Percentiles rank a stretch among this genome's conserved stretches.
Evolutionary conservation across 2,329 filamentous ascomycete species (phyloP).

Genomic region (Beauveria rudraprayagi): DNA sequence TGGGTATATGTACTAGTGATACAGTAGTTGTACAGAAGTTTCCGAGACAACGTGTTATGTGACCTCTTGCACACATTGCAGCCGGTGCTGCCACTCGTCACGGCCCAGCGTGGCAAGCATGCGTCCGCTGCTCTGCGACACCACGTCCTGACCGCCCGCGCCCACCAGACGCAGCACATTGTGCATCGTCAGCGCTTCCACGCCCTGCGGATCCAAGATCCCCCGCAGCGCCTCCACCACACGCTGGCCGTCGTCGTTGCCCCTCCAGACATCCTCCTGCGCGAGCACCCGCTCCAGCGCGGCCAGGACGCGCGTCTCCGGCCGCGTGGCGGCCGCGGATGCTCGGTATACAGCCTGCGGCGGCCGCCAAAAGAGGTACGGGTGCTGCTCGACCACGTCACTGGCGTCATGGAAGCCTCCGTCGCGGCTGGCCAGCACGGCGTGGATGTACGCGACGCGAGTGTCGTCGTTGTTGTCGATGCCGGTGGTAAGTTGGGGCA

Average conservation of each 20-base stretch:
- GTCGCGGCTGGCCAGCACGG: constrained; percentile 18
- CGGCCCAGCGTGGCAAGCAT: constrained; percentile 28
- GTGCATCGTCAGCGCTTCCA: constrained; percentile 19
- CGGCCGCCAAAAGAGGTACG: constrained; percentile 32
- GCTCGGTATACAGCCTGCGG: constrained; percentile 22
- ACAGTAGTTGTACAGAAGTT: neutral
- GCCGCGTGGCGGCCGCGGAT: constrained; percentile 17
- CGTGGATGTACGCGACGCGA: constrained; percentile 17
- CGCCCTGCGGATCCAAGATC: constrained; percentile 12
- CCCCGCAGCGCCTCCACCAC: constrained; percentile 15
- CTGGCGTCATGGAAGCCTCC: constrained; percentile 17
- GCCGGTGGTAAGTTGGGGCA: constrained; percentile 18
- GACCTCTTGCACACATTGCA: constrained; percentile 5
- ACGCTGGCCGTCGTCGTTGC: constrained; percentile 11
- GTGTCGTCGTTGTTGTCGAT: neutral
- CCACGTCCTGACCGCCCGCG: constrained; percentile 22
- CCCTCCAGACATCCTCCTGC: neutral
- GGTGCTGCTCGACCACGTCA: constrained; percentile 22
- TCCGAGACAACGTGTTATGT: neutral
- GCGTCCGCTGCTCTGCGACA: constrained; percentile 21
- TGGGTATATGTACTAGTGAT: neutral
- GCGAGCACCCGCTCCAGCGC: constrained; percentile 21
- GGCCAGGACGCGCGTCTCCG: constrained; percentile 16
- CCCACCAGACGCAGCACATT: constrained; percentile 24
- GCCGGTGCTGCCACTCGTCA: constrained; percentile 26